Conservation (phyloP, 306 rosid genomes). For the Pterocarpus macrocarpus region DNA sequence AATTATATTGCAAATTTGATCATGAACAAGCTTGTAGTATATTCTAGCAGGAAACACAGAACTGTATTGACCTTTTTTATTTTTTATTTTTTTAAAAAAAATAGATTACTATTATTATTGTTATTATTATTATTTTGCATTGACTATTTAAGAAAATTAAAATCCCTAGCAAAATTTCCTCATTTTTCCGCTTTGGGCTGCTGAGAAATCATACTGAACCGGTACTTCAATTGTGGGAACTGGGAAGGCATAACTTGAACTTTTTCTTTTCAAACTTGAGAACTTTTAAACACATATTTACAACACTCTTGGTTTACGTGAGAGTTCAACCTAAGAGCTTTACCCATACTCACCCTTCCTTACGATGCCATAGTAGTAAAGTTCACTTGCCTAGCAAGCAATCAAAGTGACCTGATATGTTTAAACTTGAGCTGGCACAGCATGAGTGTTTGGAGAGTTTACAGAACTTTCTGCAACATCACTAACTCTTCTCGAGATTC, state of each 20-base stretch:
- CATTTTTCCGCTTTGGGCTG: no score
- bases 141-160: no score
- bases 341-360: constrained; percentile 1
- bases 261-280: background rate
- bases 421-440: constrained; percentile 26
- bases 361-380: background rate
- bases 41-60: constrained; percentile 6
- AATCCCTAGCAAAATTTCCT: background rate
- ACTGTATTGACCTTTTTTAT: background rate
- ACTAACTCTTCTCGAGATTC: constrained; percentile 44
- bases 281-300: constrained; percentile 14
- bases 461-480: constrained; percentile 16
- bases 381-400: background rate
- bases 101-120: background rate
- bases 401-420: constrained; percentile 2
- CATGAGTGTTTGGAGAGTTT: constrained; percentile 28
- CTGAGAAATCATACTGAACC: no score
- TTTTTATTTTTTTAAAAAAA: no score
- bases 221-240: background rate
- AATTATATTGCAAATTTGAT: constrained; percentile 19
- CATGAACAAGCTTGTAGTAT: constrained; percentile 9
- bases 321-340: background rate
- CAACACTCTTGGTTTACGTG: background rate
- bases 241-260: constrained; percentile 21
- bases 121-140: no score